Evolutionary conservation across 2,329 filamentous ascomycete species (phyloP).

Genomic region (Fusarium sp.): DNA sequence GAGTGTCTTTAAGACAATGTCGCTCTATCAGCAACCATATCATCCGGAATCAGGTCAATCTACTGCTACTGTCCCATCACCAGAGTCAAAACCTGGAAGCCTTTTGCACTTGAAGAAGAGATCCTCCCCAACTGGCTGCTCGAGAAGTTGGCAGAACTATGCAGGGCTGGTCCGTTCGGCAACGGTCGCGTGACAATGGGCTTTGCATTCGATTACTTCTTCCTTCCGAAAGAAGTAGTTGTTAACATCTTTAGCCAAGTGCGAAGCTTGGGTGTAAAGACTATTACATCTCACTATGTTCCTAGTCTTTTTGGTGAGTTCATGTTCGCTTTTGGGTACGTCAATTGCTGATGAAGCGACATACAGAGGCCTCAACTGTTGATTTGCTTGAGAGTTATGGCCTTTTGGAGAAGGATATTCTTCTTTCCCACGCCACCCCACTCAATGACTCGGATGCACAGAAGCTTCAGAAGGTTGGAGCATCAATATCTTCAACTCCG

Average conservation of each 20-base stretch:
- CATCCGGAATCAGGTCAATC: conserved; percentile 13
- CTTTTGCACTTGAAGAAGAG: background rate
- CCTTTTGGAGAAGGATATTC: conserved; percentile 2
- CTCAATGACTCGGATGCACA: conserved; percentile 8
- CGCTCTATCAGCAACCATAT: conserved; percentile 4
- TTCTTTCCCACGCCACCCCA: conserved; percentile 10
- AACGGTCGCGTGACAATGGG: conserved; percentile 10
- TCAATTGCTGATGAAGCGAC: accelerated
- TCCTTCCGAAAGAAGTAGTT: conserved; percentile 13
- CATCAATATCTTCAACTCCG: background rate
- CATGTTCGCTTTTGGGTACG: accelerated
- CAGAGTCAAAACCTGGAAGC: conserved; percentile 19
- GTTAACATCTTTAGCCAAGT: background rate
- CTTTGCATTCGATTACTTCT: conserved; percentile 16
- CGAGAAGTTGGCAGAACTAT: background rate
- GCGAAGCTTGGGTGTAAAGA: background rate
- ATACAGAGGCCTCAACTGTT: background rate
- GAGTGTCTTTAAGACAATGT: background rate
- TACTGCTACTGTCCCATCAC: conserved; percentile 6
- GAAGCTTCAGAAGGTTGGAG: conserved; percentile 2
- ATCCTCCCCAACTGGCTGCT: background rate
- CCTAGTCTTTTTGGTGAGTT: background rate
- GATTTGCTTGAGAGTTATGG: background rate
- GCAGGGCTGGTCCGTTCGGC: background rate
- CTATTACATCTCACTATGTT: conserved; percentile 19